Evolutionary conservation across 176 grass and related monocot genomes (phyloP).

Genomic region (sorghum (Sorghum bicolor)): Sorghum_bicolor_NCBIv3 NC_012871.2:6695001-6695500

Average conservation of each 20-base stretch:
- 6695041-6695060: neutral
- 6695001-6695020: neutral
- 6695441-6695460: neutral
- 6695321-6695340: neutral
- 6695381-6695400: neutral
- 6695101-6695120: neutral
- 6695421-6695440: neutral
- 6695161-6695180: neutral
- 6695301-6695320: neutral
- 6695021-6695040: neutral
- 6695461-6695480: neutral
- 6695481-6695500: neutral
- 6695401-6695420: neutral
- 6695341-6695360: conserved; percentile 10
- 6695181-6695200: neutral
- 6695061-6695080: conserved; percentile 12
- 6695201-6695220: neutral
- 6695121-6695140: neutral
- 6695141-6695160: neutral
- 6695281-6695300: neutral
- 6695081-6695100: neutral
- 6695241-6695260: neutral
- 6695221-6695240: neutral
- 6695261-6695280: neutral
- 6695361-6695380: neutral